Evolutionary conservation across 352 stramenopile species (phyloP).

Genomic region (Globisporangium emineosum): DNA sequence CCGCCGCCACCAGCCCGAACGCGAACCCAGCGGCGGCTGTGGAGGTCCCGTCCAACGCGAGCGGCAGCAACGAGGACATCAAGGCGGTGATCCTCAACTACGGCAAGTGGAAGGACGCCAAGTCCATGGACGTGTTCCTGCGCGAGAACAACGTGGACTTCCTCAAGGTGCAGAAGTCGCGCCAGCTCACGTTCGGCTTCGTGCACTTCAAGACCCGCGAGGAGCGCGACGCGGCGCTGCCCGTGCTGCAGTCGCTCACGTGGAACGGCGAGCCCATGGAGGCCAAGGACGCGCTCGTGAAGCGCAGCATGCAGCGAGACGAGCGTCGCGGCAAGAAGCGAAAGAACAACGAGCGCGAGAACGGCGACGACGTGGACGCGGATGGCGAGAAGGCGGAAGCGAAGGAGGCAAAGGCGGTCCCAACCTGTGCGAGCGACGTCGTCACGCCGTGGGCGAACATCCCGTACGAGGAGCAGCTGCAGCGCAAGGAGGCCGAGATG

Average conservation of each 20-base stretch:
- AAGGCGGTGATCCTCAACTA: conserved; percentile 89
- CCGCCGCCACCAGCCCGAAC: neutral
- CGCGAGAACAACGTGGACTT: conserved; percentile 46
- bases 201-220: conserved; percentile 62
- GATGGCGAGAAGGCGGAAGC: neutral
- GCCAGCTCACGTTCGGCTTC: conserved; percentile 79
- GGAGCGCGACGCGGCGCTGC: conserved; percentile 51
- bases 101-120: conserved; percentile 83
- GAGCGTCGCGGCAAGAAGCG: conserved; percentile 25
- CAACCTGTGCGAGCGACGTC: conserved; percentile 62
- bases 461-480: conserved; percentile 77
- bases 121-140: conserved; percentile 56
- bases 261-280: conserved; percentile 74
- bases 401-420: conserved; percentile 16
- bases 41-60: conserved; percentile 7
- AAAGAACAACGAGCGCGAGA: conserved; percentile 19
- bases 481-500: conserved; percentile 87
- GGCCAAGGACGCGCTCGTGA: conserved; percentile 72
- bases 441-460: conserved; percentile 82
- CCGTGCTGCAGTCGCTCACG: conserved; percentile 45
- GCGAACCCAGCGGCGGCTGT: neutral
- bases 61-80: conserved; percentile 48
- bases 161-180: conserved; percentile 73
- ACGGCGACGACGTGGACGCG: conserved; percentile 15
- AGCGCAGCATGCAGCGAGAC: conserved; percentile 38